A percentile compares a stretch with the other conserved stretches of the same genome.
Conservation (phyloP, 1,284 basidiomycete species). For the Cutaneotrichosporon cyanovorans region DNA sequence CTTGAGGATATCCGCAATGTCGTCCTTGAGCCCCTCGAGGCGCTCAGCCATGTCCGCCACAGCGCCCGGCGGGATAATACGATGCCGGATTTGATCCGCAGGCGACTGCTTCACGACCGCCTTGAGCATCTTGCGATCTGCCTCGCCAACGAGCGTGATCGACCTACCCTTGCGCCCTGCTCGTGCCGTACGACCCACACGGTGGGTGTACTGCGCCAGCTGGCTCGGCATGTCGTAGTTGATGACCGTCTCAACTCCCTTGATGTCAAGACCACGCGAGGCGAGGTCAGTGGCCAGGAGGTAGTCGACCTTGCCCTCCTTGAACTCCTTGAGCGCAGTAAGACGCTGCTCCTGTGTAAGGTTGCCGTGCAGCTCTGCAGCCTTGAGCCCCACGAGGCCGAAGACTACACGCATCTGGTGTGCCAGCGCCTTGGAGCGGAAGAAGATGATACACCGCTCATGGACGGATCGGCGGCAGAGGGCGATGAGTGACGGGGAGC, state of each 20-base stretch:
- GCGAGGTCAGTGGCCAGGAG: constrained; percentile 94
- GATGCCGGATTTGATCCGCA: constrained; percentile 79
- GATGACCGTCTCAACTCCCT: constrained; percentile 93
- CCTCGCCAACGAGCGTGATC: constrained; percentile 90
- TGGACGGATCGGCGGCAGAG: constrained; percentile 83
- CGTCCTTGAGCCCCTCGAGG: constrained; percentile 65
- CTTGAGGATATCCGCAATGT: constrained; percentile 71
- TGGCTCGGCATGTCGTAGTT: constrained; percentile 98
- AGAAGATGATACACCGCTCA: constrained; percentile 80
- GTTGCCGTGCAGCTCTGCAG: constrained; percentile 89
- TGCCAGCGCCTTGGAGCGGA: constrained; percentile 90
- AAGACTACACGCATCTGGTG: constrained; percentile 95
- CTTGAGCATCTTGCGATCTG: constrained; percentile 93
- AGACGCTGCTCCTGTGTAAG: constrained; percentile 92
- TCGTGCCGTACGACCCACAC: constrained; percentile 92
- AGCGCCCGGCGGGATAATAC: constrained; percentile 75
- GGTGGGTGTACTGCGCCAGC: constrained; percentile 88
- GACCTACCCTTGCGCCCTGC: constrained; percentile 88
- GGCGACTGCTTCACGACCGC: constrained; percentile 84
- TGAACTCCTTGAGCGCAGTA: constrained; percentile 74
- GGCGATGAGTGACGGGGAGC: constrained; percentile 71
- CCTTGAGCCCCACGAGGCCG: constrained; percentile 74
- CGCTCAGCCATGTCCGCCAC: constrained; percentile 64
- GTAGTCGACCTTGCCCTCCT: constrained; percentile 75
- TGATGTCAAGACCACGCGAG: constrained; percentile 91